Evolutionary conservation across 305 asterid genomes (phyloP).

Genomic region (Fraxinus angustifolia): DNA sequence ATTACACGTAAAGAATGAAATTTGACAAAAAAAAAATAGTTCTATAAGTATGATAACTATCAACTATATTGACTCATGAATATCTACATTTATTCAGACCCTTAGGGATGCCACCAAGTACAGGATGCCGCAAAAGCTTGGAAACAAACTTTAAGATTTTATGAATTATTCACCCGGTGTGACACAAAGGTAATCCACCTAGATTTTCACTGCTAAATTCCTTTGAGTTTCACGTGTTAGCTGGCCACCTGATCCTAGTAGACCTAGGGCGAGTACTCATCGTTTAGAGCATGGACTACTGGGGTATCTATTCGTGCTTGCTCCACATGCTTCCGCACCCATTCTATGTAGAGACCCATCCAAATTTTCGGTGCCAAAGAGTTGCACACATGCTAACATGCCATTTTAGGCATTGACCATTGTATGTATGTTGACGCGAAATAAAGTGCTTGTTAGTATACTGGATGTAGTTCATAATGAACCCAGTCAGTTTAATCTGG

Average conservation of each 20-base stretch:
- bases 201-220: neutral
- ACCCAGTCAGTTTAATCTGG: neutral
- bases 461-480: neutral
- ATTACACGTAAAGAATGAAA: neutral
- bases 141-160: neutral
- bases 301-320: neutral
- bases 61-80: neutral
- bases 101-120: neutral
- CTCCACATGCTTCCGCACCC: neutral
- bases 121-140: neutral
- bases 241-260: neutral
- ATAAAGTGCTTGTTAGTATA: neutral
- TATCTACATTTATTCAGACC: neutral
- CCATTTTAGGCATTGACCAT: neutral
- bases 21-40: neutral
- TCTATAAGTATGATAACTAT: neutral
- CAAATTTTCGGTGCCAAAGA: neutral
- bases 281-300: neutral
- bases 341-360: neutral
- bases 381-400: neutral
- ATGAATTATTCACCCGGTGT: neutral
- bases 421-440: neutral
- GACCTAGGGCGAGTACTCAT: neutral
- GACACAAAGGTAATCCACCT: neutral
- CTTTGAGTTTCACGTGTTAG: neutral